Percentiles rank a stretch among this genome's conserved stretches.
phyloP scores from a whole-genome alignment of 768 basidiomycete species.

The Kwoniella sp. region DNA sequence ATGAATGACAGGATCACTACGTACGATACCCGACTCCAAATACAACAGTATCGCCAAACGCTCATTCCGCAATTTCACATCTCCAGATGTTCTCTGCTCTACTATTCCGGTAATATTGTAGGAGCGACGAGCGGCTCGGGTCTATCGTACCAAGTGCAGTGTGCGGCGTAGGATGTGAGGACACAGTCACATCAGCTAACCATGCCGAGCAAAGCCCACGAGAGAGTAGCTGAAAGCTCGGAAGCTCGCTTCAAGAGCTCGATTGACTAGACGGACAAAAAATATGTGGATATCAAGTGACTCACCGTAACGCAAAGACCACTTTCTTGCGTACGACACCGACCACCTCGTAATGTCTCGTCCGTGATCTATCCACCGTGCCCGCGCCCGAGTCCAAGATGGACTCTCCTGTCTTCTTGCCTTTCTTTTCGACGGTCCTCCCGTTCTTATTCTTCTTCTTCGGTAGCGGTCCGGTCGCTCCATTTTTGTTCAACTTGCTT shows the following conservation, averaged over 20 bases:
- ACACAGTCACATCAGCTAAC: no score
- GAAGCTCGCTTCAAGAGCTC: no score
- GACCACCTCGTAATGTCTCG: constrained; percentile 52
- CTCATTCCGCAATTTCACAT: no score
- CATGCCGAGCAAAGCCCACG: neutral
- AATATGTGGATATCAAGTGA: neutral
- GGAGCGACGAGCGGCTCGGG: constrained; percentile 56
- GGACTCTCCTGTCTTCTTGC: constrained; percentile 5
- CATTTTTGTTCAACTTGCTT: constrained; percentile 5
- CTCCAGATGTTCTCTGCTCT: no score
- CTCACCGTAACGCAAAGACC: constrained; percentile 53
- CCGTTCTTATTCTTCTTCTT: constrained; percentile 14
- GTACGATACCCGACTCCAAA: no score
- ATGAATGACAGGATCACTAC: no score
- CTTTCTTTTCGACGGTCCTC: constrained; percentile 16
- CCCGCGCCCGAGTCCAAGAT: constrained; percentile 8
- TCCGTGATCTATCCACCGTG: constrained; percentile 29
- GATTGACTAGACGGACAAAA: neutral
- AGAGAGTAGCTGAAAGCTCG: no score
- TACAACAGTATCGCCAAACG: no score
- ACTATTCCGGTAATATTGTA: constrained; percentile 50
- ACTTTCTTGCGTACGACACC: constrained; percentile 53
- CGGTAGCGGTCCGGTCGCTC: neutral
- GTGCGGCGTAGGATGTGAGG: no score
- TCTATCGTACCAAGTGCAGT: constrained; percentile 19